These are phyloP conservation scores for Salix purpurea DNA, from an alignment of 345 rosid genomes.

Conservation along the genomic window DNA sequence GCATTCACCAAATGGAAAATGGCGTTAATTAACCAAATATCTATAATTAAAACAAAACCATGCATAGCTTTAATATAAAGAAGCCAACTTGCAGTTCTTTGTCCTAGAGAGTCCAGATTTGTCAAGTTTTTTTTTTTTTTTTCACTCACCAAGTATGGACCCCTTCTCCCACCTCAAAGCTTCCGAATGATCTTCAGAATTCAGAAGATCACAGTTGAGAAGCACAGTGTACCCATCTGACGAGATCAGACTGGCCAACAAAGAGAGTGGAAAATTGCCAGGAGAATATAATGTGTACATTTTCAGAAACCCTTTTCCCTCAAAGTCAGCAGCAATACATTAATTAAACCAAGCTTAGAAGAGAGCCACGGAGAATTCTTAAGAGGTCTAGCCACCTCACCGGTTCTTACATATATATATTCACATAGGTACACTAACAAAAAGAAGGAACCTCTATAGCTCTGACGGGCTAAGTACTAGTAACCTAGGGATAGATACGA, in stretches of 20 bases:
- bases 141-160: background rate
- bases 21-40: background rate
- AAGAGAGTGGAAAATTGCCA: background rate
- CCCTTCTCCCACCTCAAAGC: background rate
- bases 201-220: background rate
- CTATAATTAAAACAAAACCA: too few species aligned
- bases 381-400: conserved; percentile 21
- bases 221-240: background rate
- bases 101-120: background rate
- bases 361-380: conserved; percentile 15
- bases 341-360: conserved; percentile 24
- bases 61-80: too few species aligned
- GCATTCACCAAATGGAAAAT: background rate
- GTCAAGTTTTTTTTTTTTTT: background rate
- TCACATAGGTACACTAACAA: conserved; percentile 42
- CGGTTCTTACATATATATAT: conserved; percentile 28
- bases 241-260: background rate
- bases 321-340: conserved; percentile 40
- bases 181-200: background rate
- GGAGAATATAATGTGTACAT: conserved; percentile 25
- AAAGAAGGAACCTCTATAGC: conserved; percentile 46
- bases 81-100: background rate
- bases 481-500: conserved; percentile 20
- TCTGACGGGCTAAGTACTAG: conserved; percentile 19
- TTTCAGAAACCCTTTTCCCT: conserved; percentile 28